Conservation (phyloP, 345 rosid genomes). For the Luvunga scandens region DNA sequence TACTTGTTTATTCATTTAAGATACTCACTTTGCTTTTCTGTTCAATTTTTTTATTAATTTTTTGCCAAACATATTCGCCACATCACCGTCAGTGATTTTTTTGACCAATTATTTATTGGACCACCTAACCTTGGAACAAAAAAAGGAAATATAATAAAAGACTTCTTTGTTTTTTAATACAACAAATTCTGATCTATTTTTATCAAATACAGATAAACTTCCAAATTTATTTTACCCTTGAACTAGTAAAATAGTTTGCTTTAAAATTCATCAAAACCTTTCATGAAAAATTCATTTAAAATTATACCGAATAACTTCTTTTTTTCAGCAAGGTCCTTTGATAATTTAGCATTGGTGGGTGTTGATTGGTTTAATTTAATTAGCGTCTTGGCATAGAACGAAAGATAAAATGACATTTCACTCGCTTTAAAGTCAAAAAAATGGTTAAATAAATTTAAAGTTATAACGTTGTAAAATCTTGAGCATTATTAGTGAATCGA, state of each 20-base stretch:
- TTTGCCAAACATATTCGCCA: not conserved
- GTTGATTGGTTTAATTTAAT: too few species aligned
- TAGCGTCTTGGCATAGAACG: fast-evolving
- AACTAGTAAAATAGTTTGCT: not conserved
- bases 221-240: not conserved
- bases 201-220: not conserved
- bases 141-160: not conserved
- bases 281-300: too few species aligned
- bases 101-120: not conserved
- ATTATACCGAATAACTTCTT: too few species aligned
- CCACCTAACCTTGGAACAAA: not conserved
- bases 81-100: not conserved
- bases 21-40: not conserved
- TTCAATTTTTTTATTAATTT: not conserved
- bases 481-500: too few species aligned
- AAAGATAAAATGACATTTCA: too few species aligned
- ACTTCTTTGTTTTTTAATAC: not conserved
- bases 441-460: too few species aligned
- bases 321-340: too few species aligned
- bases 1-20: not conserved
- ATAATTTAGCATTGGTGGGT: too few species aligned
- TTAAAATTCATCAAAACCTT: too few species aligned
- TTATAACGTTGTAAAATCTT: too few species aligned
- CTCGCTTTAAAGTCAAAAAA: too few species aligned
- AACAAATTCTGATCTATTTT: not conserved